Conservation (phyloP, 768 basidiomycete species). For the Atractiella rhizophila region DNA sequence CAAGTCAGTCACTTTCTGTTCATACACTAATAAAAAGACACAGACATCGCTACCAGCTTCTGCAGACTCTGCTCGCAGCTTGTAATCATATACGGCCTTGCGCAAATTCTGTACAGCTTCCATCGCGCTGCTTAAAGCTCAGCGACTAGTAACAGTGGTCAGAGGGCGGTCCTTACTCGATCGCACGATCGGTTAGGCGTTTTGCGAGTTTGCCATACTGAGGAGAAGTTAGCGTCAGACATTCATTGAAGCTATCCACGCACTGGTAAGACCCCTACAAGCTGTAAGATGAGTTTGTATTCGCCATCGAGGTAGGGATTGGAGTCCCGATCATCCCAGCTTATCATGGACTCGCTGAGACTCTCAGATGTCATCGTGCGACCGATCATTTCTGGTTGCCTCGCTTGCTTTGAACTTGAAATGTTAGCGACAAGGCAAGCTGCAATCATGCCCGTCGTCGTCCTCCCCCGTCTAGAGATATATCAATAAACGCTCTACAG, state of each 20-base stretch:
- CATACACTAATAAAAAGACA: too few species aligned
- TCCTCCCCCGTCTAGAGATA: constrained; percentile 33
- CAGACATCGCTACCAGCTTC: constrained; percentile 22
- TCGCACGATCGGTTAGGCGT: constrained; percentile 56
- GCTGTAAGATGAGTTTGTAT: constrained; percentile 85
- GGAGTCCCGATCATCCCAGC: constrained; percentile 6
- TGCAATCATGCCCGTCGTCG: constrained; percentile 62
- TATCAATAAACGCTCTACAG: too few species aligned
- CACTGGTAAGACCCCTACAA: constrained; percentile 21
- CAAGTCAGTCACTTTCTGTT: constrained; percentile 55
- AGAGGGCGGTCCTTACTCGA: constrained; percentile 42
- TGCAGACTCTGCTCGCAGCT: constrained; percentile 19
- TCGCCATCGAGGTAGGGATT: constrained; percentile 34
- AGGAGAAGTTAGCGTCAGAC: too few species aligned
- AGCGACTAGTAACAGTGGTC: neutral
- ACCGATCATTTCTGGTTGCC: constrained; percentile 1
- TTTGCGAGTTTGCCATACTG: constrained; percentile 87
- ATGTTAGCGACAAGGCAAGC: constrained; percentile 15
- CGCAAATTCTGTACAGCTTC: constrained; percentile 64
- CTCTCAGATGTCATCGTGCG: too few species aligned
- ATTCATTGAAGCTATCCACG: too few species aligned
- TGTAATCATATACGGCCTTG: constrained; percentile 75
- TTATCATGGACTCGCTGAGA: too few species aligned
- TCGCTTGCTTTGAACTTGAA: constrained; percentile 6
- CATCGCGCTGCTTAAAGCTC: neutral